Evolutionary conservation across 352 stramenopile genomes (phyloP), one percentile per base, ranked within the genome.

Genomic region (Pythium scleroteichum): DNA sequence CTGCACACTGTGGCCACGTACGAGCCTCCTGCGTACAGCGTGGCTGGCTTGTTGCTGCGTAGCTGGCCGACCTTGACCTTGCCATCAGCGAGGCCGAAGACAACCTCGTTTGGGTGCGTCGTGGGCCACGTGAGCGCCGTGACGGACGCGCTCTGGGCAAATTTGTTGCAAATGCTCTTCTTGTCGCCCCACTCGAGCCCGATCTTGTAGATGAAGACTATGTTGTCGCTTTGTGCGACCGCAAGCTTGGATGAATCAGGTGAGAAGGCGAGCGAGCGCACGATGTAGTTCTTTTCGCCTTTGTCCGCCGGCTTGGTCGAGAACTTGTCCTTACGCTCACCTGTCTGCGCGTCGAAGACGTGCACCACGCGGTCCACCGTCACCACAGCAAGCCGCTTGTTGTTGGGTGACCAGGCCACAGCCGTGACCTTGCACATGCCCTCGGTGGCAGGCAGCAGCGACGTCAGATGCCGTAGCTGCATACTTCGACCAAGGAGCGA

Each of bases 101-200:
- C 79, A 32, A 98, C 81, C 64, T 98, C 93, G 44, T 97, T 96
- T 23, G 90, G 84, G 61, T 96, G 88, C 13, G 78, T 90, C 22
- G 69, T 85, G 26, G 95, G 93, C 95, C 95, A 98, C 44, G 88
- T 84, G 56, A 98, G 73, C 53, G 74, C 72, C 41, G 94, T 98
- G 22, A 98, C 75, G 8, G 89, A 88, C 50, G 71, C 75, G 29
- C 68, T 74, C 68, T 97, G 89, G 4, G 77, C 69, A 59, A 98
- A 98, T 72, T 98, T 98, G 79, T 98, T 98, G 75, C 93, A 97
- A 44, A 98, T 98, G 69, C 79, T 96, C 69, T 98, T 98, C 71
- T 98, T 98, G 68, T 98, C 94, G 14, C 86, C 86, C 88, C 90
- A 98, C 29, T 97, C 92, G 23, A 96, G 56, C 0, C 94, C 89